Evolutionary conservation across 2,329 filamentous ascomycete genomes (phyloP), one percentile per base, ranked within the genome.

Genomic region (Knoxdaviesia capensis): DNA sequence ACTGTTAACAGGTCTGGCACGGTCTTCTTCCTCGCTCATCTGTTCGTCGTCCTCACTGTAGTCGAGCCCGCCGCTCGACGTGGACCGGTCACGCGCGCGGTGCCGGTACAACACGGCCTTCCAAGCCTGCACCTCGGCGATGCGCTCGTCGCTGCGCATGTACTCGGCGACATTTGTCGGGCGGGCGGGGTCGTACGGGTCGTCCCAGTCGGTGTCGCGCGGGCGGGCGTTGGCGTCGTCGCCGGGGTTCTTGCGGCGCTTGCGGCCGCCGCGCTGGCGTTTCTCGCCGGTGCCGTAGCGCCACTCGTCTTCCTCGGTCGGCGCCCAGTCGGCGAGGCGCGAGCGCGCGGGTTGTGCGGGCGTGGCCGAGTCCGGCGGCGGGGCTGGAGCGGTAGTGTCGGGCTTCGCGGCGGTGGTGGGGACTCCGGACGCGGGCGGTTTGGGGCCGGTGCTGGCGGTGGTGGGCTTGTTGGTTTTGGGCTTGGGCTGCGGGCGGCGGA

Each of bases 81-180:
- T 53, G 31, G 59, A 58, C 31, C 65, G 72, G 39, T 51, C 52
- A 59, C 44, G 64, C 50, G 68, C 69, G 38, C 76, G 68, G 53
- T 86, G 81, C 9, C 75, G 74, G 56, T 90, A 87, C 9, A 94
- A 64, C 34, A 81, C 62, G 36, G 78, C 74, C 55, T 87, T 92
- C 87, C 87, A 94, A 51, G 92, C 85, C 44, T 74, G 69, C 4
- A 86, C 71, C 54, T 92, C 85, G 11, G 71, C 64, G 45, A 87
- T 73, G 54, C 83, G 80, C 59, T 93, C 86, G 45, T 92, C 84
- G 52, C 84, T 90, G 46, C 77, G 68, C 45, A 82, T 71, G 54
- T 90, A 94, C 53, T 88, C 81, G 43, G 87, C 80, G 40, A 88
- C 81, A 49, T 77, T 86, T 36, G 83, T 92, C 6, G 87, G 86